A percentile compares a stretch with the other conserved stretches of the same genome.
Conservation (phyloP, 202 grass and related monocot genomes). For the Brachypodium distachyon region DNA sequence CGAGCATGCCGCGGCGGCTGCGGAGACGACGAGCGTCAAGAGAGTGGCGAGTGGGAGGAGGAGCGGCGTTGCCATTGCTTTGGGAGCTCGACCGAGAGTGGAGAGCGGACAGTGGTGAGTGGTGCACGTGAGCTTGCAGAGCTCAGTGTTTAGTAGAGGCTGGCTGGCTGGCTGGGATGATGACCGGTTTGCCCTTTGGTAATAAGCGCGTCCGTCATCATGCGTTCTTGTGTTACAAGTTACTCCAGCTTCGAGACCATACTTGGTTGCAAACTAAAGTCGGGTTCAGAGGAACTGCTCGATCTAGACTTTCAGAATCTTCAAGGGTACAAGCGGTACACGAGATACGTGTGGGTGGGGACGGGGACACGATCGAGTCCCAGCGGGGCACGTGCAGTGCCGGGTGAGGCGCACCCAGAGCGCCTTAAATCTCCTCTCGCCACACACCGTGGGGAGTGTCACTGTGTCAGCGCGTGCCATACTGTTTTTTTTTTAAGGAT, state of each 20-base stretch:
- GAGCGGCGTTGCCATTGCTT: slow-evolving; percentile 7
- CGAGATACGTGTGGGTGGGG: too few species aligned
- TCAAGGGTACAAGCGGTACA: not conserved
- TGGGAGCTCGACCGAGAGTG: not conserved
- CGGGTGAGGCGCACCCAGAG: slow-evolving; percentile 28
- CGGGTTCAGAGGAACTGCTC: too few species aligned
- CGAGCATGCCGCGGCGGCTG: slow-evolving; percentile 16
- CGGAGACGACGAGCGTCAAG: not conserved
- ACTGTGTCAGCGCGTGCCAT: not conserved
- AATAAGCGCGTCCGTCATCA: not conserved
- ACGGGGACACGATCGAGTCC: not conserved
- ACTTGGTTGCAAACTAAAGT: too few species aligned
- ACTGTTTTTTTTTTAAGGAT: too few species aligned
- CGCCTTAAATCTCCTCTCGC: slow-evolving; percentile 6
- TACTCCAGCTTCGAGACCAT: not conserved
- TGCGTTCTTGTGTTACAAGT: not conserved
- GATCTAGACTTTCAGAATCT: too few species aligned
- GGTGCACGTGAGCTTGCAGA: slow-evolving; percentile 12
- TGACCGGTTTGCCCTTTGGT: slow-evolving; percentile 26
- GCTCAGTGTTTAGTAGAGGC: not conserved
- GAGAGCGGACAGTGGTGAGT: not conserved
- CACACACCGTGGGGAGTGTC: not conserved
- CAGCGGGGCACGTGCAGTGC: slow-evolving; percentile 1
- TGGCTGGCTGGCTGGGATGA: too few species aligned
- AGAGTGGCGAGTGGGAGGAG: not conserved